Evolutionary conservation across 805 yeast species (phyloP).

Genomic region (Pichia nakasei): DNA sequence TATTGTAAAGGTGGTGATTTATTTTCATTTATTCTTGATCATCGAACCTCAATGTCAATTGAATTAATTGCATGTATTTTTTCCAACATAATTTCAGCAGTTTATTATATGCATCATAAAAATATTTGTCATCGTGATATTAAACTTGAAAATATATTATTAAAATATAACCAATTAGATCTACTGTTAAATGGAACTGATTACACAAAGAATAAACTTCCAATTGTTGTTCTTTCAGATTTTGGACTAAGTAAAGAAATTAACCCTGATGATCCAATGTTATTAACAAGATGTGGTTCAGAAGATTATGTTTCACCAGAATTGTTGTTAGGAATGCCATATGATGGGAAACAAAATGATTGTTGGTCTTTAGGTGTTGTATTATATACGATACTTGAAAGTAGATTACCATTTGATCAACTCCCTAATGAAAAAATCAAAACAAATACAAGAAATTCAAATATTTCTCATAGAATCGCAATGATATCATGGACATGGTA

Average conservation of each 20-base stretch:
- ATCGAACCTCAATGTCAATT: conserved; percentile 37
- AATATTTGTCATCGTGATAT: conserved; percentile 83
- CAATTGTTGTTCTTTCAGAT: conserved; percentile 62
- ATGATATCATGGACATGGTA: conserved; percentile 89
- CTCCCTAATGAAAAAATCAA: conserved; percentile 48
- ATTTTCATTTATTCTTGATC: conserved; percentile 47
- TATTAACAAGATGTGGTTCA: conserved; percentile 89
- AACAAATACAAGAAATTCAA: conserved; percentile 38
- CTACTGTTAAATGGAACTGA: conserved; percentile 14
- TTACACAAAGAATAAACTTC: conserved; percentile 7
- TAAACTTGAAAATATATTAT: conserved; percentile 76
- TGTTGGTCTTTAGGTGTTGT: conserved; percentile 94
- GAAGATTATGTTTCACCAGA: conserved; percentile 97
- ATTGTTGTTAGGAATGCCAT: conserved; percentile 77
- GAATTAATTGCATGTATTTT: conserved; percentile 51
- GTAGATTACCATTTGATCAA: conserved; percentile 85
- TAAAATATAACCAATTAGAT: conserved; percentile 29
- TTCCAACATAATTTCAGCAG: conserved; percentile 62
- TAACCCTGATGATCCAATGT: conserved; percentile 47
- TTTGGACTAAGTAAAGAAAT: conserved; percentile 79
- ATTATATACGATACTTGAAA: conserved; percentile 76
- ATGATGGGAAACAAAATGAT: conserved; percentile 87
- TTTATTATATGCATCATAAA: conserved; percentile 58
- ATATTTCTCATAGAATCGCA: conserved; percentile 83
- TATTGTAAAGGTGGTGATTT: conserved; percentile 83